Evolutionary conservation across 192 early-diverging fungal genomes (phyloP), one percentile per base, ranked within the genome.

Genomic region (Backusella morwellensis): DNA sequence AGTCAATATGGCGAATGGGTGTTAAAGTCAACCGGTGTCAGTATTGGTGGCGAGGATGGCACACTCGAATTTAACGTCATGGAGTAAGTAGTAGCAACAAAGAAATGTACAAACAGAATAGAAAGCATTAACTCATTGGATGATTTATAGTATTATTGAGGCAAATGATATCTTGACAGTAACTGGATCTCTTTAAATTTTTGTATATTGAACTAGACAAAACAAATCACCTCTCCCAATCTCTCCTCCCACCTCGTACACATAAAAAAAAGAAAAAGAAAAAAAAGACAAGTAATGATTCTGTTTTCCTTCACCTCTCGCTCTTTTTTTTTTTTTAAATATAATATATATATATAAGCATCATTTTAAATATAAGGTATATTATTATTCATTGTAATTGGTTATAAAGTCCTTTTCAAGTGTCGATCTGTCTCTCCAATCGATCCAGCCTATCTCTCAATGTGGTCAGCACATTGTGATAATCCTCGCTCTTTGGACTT

Each of bases 81-180:
- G 35, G 86, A 89, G 91, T 92, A 88, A 82, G 88, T 87, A 52
- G 36, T 36, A 68, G 11, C 70, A 26, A n/a, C 6, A n/a, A n/a
- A 9, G 8, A 40, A 40, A 11, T 0, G 11, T 11, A 40, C 3
- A 3, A 8, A 40, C 9, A 40, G 32, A 14, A 23, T 78, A 42
- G 8, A 9, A 11, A 21, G 32, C 0, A 56, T 26, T 56, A 23
- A 56, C n/a, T 23, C 2, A 54, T 19, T 56, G 9, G 1, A 21
- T 44, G 14, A 15, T 17, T 15, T 44, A 17, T 70, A 95, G 94
- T 42, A 85, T 97, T 63, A 91, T 92, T 66, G 89, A 91, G 36
- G 91, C 92, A 59, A 95, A 93, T 83, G 92, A 94, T 38, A 92
- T 97, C 77, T 84, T 97, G 47, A 92, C 93, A 17, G 90, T 97